phyloP scores from a whole-genome alignment of 495 filamentous ascomycete species.

The Penicillium goetzii region DNA sequence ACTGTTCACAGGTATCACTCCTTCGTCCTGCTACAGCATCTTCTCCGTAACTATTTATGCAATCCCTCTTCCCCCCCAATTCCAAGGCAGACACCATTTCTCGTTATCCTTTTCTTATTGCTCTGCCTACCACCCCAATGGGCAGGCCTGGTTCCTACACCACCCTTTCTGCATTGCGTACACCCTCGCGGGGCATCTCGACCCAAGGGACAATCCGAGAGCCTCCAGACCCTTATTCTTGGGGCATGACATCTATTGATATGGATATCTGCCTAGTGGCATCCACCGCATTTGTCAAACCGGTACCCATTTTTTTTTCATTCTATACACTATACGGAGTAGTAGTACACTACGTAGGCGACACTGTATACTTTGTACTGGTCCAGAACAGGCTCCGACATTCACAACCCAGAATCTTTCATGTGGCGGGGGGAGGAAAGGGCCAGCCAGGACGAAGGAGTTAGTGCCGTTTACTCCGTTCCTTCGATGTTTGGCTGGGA shows the following conservation, averaged over 20 bases:
- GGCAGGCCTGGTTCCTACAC: not conserved
- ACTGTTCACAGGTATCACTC: not conserved
- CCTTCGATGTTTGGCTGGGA: not conserved
- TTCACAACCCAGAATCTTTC: constrained; percentile 1
- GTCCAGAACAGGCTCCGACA: constrained; percentile 16
- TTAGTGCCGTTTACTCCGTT: not conserved
- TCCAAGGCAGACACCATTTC: constrained; percentile 1
- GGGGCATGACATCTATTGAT: not conserved
- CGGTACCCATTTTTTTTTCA: not conserved
- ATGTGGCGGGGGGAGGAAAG: constrained; percentile 15
- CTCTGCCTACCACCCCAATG: not conserved
- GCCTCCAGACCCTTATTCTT: not conserved
- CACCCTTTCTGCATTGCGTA: not conserved
- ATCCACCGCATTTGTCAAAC: not conserved
- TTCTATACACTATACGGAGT: not conserved
- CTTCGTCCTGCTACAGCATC: not conserved
- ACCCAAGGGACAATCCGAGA: not conserved
- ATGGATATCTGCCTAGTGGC: not conserved
- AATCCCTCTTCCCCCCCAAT: not conserved
- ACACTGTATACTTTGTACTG: not conserved
- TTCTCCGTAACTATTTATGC: not conserved
- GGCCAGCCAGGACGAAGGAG: constrained; percentile 1
- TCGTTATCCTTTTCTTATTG: not conserved
- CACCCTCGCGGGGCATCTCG: not conserved
- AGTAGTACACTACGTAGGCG: not conserved